phyloP scores from a whole-genome alignment of 2,329 filamentous ascomycete genomes.

The Blastomyces silverae region DNA sequence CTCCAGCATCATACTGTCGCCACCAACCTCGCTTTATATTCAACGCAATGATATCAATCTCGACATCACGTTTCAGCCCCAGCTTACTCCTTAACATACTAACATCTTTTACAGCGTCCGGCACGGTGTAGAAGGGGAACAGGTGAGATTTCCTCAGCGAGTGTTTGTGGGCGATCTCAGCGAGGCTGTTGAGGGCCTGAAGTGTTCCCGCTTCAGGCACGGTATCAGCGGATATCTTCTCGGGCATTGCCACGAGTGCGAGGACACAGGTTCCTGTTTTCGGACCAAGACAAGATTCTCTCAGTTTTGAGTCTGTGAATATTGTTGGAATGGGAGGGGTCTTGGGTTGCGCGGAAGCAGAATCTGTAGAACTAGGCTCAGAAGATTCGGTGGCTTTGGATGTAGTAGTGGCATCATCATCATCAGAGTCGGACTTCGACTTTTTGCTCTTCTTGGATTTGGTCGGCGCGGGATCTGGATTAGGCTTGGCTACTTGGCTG shows the following conservation, averaged over 20 bases:
- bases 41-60: conserved; percentile 68
- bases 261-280: conserved; percentile 81
- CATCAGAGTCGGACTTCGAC: conserved; percentile 31
- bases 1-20: conserved; percentile 58
- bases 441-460: conserved; percentile 28
- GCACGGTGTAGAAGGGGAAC: conserved; percentile 77
- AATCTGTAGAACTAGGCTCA: conserved; percentile 11
- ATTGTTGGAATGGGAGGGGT: conserved; percentile 62
- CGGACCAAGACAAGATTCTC: conserved; percentile 63
- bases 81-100: conserved; percentile 55
- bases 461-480: conserved; percentile 61
- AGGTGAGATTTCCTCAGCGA: conserved; percentile 57
- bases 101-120: conserved; percentile 53
- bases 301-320: conserved; percentile 56
- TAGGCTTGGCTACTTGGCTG: conserved; percentile 68
- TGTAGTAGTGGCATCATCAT: conserved; percentile 48
- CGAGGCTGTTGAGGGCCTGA: conserved; percentile 58
- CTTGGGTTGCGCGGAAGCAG: conserved; percentile 41
- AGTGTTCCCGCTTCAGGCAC: conserved; percentile 38
- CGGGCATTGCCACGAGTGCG: conserved; percentile 56
- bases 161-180: conserved; percentile 71
- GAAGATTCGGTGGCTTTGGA: conserved; percentile 21
- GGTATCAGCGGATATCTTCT: conserved; percentile 42
- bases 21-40: conserved; percentile 86
- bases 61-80: conserved; percentile 47